phyloP scores from a whole-genome alignment of 768 basidiomycete genomes.

The Suillus variegatus region DNA sequence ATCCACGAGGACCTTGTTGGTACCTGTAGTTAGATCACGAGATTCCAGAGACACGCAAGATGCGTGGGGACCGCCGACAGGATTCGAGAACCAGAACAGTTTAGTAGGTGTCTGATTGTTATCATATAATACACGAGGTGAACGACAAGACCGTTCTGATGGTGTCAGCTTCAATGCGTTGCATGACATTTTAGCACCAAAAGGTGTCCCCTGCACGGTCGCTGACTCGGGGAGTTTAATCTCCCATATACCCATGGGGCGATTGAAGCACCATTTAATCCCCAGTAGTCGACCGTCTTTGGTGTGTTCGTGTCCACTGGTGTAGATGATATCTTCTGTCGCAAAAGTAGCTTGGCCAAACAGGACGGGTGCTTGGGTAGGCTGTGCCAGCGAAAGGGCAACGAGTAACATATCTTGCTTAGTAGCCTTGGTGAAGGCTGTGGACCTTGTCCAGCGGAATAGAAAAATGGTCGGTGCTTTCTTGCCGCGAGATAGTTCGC shows the following conservation, averaged over 20 bases:
- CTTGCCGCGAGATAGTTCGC: constrained; percentile 59
- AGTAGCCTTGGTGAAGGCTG: constrained; percentile 14
- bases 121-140: constrained; percentile 49
- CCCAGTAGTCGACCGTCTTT: constrained; percentile 61
- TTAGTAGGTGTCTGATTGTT: constrained; percentile 19
- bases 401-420: constrained; percentile 12
- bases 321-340: constrained; percentile 44
- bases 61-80: constrained; percentile 59
- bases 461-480: constrained; percentile 56
- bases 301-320: constrained; percentile 63
- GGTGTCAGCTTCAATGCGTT: constrained; percentile 43
- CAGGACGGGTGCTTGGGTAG: constrained; percentile 26
- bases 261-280: constrained; percentile 59
- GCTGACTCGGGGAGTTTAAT: constrained; percentile 32
- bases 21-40: constrained; percentile 33
- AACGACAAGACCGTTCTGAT: constrained; percentile 51
- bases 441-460: constrained; percentile 42
- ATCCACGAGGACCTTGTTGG: constrained; percentile 38
- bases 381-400: constrained; percentile 16
- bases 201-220: constrained; percentile 10
- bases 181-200: constrained; percentile 18
- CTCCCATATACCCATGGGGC: constrained; percentile 58
- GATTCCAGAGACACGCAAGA: constrained; percentile 54
- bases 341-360: constrained; percentile 62
- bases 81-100: constrained; percentile 59